Conservation (phyloP, 345 rosid species). For the Zanthoxylum bungeanum region DNA sequence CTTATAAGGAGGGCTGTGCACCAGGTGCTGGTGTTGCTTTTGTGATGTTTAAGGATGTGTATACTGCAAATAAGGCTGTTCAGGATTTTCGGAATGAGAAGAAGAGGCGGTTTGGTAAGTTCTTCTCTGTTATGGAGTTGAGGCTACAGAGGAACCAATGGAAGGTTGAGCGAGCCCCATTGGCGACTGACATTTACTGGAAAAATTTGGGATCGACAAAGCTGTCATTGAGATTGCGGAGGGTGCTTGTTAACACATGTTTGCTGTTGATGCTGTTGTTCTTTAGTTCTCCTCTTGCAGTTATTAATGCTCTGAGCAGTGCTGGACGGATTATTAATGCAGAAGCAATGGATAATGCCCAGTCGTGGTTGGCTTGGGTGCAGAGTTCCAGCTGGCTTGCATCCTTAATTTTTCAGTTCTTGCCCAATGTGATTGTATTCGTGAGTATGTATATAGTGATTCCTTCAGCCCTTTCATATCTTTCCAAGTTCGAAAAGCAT, state of each 20-base stretch:
- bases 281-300: slow-evolving; percentile 92
- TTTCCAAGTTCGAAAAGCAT: slow-evolving; percentile 91
- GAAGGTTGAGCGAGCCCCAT: slow-evolving; percentile 96
- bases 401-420: slow-evolving; percentile 80
- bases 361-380: slow-evolving; percentile 88
- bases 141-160: slow-evolving; percentile 92
- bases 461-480: slow-evolving; percentile 87
- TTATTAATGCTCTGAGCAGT: slow-evolving; percentile 74
- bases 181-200: slow-evolving; percentile 97
- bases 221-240: slow-evolving; percentile 56
- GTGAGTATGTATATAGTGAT: slow-evolving; percentile 92
- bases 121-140: slow-evolving; percentile 79
- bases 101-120: slow-evolving; percentile 78
- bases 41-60: slow-evolving; percentile 88
- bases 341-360: slow-evolving; percentile 91
- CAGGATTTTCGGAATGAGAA: slow-evolving; percentile 80
- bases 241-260: slow-evolving; percentile 82
- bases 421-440: slow-evolving; percentile 88
- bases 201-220: slow-evolving; percentile 88
- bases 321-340: slow-evolving; percentile 88
- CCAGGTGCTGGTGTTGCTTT: slow-evolving; percentile 93
- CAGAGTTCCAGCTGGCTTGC: slow-evolving; percentile 95
- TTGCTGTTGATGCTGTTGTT: slow-evolving; percentile 77
- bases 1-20: slow-evolving; percentile 76
- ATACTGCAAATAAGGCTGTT: slow-evolving; percentile 90